Percentiles rank a stretch among this genome's conserved stretches.
phyloP scores from a whole-genome alignment of 345 rosid genomes.

The Aurinia saxatilis region DNA sequence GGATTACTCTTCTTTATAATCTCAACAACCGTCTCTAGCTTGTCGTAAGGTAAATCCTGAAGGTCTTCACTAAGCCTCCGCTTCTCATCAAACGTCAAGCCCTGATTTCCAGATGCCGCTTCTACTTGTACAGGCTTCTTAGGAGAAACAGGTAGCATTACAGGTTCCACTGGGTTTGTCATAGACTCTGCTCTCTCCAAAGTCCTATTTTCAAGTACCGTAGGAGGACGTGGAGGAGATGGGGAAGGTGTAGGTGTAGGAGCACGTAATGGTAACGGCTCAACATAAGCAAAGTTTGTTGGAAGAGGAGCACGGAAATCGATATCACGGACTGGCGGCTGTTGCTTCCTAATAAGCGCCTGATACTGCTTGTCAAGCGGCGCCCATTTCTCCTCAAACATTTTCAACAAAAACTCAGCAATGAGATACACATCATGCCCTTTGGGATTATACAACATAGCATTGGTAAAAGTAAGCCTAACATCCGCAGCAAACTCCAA shows the following conservation, averaged over 20 bases:
- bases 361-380: conserved; percentile 36
- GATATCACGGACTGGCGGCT: conserved; percentile 15
- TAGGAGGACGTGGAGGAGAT: conserved; percentile 16
- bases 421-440: conserved; percentile 76
- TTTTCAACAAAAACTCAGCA: conserved; percentile 55
- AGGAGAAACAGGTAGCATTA: conserved; percentile 11
- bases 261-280: conserved; percentile 21
- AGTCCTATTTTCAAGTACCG: conserved; percentile 17
- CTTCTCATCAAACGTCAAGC: conserved; percentile 81
- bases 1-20: conserved; percentile 78
- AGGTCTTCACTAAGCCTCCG: conserved; percentile 63
- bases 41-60: conserved; percentile 70
- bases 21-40: conserved; percentile 64
- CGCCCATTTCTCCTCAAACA: conserved; percentile 69
- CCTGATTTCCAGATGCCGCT: conserved; percentile 37
- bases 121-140: conserved; percentile 39
- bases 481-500: conserved; percentile 79
- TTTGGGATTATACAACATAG: conserved; percentile 71
- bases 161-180: conserved; percentile 32
- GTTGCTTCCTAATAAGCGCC: conserved; percentile 21
- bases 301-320: conserved; percentile 12
- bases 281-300: conserved; percentile 3
- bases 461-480: conserved; percentile 78
- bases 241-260: conserved; percentile 14
- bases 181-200: conserved; percentile 44